Conservation (phyloP, 2,329 filamentous ascomycete species). For the Fusarium coicis region DNA sequence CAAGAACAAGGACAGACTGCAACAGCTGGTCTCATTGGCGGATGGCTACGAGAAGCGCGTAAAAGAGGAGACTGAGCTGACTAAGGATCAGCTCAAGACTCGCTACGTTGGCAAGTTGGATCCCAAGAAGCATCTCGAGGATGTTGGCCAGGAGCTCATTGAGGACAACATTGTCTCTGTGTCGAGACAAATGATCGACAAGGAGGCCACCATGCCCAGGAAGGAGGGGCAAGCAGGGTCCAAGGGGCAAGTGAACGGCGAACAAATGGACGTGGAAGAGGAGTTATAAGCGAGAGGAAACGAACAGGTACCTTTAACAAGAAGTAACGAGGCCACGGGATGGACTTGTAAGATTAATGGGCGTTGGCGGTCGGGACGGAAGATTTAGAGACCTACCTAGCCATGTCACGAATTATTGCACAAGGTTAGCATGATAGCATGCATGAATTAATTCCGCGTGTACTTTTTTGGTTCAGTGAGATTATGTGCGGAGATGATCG, state of each 20-base stretch:
- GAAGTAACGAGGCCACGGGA: constrained; percentile 37
- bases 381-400: constrained; percentile 42
- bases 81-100: constrained; percentile 97
- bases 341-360: constrained; percentile 48
- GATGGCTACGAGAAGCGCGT: constrained; percentile 99
- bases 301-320: constrained; percentile 3
- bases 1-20: constrained; percentile 87
- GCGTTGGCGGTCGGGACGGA: constrained; percentile 47
- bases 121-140: constrained; percentile 98
- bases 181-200: constrained; percentile 99
- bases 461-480: not conserved
- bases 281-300: constrained; percentile 50
- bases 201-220: constrained; percentile 92
- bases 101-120: constrained; percentile 99
- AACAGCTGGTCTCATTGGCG: constrained; percentile 87
- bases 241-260: constrained; percentile 64
- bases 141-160: constrained; percentile 94
- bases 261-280: constrained; percentile 78
- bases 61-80: constrained; percentile 97
- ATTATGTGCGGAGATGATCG: not conserved
- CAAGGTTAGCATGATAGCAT: constrained; percentile 37
- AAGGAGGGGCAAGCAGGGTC: constrained; percentile 63
- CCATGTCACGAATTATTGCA: constrained; percentile 42
- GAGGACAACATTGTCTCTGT: constrained; percentile 99
- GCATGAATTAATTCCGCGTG: constrained; percentile 37